These are phyloP conservation scores for Psophocarpus tetragonolobus DNA, from an alignment of 306 rosid species.

Conservation along the genomic window DNA sequence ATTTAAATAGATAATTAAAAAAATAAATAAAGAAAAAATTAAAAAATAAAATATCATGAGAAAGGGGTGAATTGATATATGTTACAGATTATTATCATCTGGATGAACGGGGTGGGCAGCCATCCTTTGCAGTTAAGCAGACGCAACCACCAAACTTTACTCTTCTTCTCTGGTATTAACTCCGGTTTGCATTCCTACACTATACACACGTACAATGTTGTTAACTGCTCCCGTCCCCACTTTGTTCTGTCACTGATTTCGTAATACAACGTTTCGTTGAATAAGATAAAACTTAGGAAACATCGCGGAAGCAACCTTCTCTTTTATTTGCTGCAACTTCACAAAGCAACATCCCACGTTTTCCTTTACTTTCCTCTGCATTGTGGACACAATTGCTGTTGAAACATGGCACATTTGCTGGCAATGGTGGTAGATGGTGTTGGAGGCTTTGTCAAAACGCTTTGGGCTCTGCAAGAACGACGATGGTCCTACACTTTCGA, in stretches of 20 bases:
- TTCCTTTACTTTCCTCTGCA: neutral
- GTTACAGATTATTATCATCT: too few relatives aligned
- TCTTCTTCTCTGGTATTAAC: neutral
- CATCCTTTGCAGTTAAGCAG: neutral
- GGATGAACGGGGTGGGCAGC: too few relatives aligned
- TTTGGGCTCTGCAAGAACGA: slow-evolving; percentile 67
- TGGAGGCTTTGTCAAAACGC: slow-evolving; percentile 45
- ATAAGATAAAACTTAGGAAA: slow-evolving; percentile 32
- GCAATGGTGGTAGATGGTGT: slow-evolving; percentile 47
- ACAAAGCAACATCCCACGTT: neutral
- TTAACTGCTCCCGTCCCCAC: slow-evolving; percentile 11
- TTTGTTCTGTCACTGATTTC: neutral
- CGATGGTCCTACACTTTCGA: slow-evolving; percentile 54
- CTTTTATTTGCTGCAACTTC: slow-evolving; percentile 10
- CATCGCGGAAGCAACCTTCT: slow-evolving; percentile 52
- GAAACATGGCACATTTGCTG: slow-evolving; percentile 45
- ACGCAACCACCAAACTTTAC: slow-evolving; percentile 7
- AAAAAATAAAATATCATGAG: too few relatives aligned
- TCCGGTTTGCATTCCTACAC: neutral
- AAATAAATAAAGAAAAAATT: too few relatives aligned
- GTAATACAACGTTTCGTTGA: neutral
- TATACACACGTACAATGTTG: neutral
- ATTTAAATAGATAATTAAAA: too few relatives aligned
- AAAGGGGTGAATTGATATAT: too few relatives aligned
- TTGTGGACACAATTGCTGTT: neutral